Evolutionary conservation across 192 early-diverging fungal species (phyloP).

Genomic region (Backusella parvicylindrica): DNA sequence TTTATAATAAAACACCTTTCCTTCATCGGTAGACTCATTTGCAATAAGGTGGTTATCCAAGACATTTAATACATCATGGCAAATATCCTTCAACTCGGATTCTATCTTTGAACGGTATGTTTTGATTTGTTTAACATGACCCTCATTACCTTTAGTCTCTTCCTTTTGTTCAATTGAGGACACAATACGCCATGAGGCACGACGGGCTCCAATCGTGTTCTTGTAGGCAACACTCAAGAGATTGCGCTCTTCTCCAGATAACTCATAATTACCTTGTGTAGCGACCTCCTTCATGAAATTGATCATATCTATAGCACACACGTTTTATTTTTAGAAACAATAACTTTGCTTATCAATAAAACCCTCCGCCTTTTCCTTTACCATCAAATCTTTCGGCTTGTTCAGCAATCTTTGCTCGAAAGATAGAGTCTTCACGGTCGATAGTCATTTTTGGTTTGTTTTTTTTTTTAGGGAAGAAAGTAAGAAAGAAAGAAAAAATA

Average conservation of each 20-base stretch:
- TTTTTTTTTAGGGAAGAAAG: neutral
- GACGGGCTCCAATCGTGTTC: constrained; percentile 94
- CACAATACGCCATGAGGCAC: constrained; percentile 98
- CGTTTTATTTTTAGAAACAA: neutral
- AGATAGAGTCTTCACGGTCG: neutral
- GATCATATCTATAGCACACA: constrained; percentile 4
- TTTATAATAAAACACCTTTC: constrained; percentile 98
- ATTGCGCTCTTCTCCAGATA: constrained; percentile 83
- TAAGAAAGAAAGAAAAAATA: neutral
- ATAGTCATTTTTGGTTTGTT: neutral
- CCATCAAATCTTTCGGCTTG: constrained; percentile 99
- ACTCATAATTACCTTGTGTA: constrained; percentile 34
- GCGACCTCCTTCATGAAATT: constrained; percentile 34
- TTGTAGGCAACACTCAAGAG: constrained; percentile 78
- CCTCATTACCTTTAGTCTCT: constrained; percentile 86
- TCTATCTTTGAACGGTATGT: constrained; percentile 91
- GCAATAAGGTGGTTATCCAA: constrained; percentile 83
- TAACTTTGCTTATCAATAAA: neutral
- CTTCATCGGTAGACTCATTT: constrained; percentile 85
- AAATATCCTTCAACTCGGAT: constrained; percentile 85
- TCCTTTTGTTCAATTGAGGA: constrained; percentile 99
- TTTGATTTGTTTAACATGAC: constrained; percentile 84
- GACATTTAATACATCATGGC: constrained; percentile 86
- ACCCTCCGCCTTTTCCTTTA: constrained; percentile 32
- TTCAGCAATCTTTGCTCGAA: constrained; percentile 90